Evolutionary conservation across 306 rosid genomes (phyloP).

Genomic region (Trifolium pratense): DNA sequence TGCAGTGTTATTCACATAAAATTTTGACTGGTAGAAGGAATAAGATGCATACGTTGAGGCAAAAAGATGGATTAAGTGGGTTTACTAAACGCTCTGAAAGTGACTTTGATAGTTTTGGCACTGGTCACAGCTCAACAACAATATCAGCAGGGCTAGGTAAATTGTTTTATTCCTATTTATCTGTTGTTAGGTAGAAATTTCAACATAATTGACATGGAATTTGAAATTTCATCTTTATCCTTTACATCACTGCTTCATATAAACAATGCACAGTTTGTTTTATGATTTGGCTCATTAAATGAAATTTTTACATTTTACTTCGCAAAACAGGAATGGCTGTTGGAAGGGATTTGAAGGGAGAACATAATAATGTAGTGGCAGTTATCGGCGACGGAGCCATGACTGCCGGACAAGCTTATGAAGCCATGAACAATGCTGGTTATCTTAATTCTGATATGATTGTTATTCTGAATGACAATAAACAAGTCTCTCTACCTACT

Average conservation of each 20-base stretch:
- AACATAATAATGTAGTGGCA: constrained; percentile 64
- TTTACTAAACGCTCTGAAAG: constrained; percentile 92
- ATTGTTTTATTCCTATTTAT: constrained; percentile 21
- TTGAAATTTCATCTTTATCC: too few relatives aligned
- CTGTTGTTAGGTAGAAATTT: neutral
- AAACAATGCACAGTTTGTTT: neutral
- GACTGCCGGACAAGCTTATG: constrained; percentile 98
- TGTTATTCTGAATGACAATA: constrained; percentile 84
- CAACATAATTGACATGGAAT: too few relatives aligned
- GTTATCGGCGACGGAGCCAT: constrained; percentile 95
- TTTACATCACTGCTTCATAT: constrained; percentile 6
- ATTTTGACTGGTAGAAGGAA: constrained; percentile 93
- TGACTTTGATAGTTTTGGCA: constrained; percentile 85
- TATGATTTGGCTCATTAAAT: constrained; percentile 25
- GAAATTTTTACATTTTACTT: constrained; percentile 26
- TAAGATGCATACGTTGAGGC: constrained; percentile 83
- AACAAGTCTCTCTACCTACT: constrained; percentile 90
- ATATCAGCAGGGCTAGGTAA: constrained; percentile 96
- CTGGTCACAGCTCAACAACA: constrained; percentile 97
- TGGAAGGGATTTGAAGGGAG: constrained; percentile 87
- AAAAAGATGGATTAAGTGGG: constrained; percentile 81
- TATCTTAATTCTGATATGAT: constrained; percentile 90
- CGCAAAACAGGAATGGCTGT: constrained; percentile 84
- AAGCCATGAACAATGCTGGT: constrained; percentile 98
- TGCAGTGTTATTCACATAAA: constrained; percentile 88